A percentile compares a stretch with the other conserved stretches of the same genome.
Conservation (phyloP, 2,329 filamentous ascomycete genomes). For the Zymoseptoria brevis region DNA sequence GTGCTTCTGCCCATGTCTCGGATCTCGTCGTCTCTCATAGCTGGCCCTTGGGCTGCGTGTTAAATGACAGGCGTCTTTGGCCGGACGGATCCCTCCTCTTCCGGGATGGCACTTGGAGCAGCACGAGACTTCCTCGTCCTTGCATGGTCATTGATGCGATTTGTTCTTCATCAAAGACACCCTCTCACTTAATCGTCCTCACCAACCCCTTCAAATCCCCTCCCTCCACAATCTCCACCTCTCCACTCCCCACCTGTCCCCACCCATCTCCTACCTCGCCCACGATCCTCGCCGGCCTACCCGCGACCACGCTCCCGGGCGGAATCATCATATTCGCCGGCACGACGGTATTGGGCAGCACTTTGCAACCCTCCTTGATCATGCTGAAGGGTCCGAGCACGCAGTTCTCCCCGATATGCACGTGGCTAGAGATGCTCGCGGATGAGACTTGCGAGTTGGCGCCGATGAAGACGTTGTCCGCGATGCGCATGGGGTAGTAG, state of each 20-base stretch:
- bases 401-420: conserved; percentile 71
- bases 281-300: conserved; percentile 68
- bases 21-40: too few species aligned
- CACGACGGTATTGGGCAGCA: conserved; percentile 77
- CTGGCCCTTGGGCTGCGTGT: too few species aligned
- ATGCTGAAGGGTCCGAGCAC: conserved; percentile 81
- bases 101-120: not conserved
- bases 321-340: conserved; percentile 86
- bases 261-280: conserved; percentile 70
- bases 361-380: conserved; percentile 84
- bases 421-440: conserved; percentile 73
- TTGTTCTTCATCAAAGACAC: not conserved
- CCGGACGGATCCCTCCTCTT: too few species aligned
- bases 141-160: not conserved
- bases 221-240: conserved; percentile 42
- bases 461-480: conserved; percentile 86
- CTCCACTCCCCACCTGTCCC: conserved; percentile 37
- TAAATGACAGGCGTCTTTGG: too few species aligned
- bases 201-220: conserved; percentile 43
- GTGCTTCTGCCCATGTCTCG: not conserved
- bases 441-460: conserved; percentile 65
- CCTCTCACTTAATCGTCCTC: conserved; percentile 36
- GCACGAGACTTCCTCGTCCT: not conserved
- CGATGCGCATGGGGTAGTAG: conserved; percentile 84
- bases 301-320: conserved; percentile 85